Evolutionary conservation across 23 red algal species (phyloP).

Genomic region (Gracilaria gracilis): DNA sequence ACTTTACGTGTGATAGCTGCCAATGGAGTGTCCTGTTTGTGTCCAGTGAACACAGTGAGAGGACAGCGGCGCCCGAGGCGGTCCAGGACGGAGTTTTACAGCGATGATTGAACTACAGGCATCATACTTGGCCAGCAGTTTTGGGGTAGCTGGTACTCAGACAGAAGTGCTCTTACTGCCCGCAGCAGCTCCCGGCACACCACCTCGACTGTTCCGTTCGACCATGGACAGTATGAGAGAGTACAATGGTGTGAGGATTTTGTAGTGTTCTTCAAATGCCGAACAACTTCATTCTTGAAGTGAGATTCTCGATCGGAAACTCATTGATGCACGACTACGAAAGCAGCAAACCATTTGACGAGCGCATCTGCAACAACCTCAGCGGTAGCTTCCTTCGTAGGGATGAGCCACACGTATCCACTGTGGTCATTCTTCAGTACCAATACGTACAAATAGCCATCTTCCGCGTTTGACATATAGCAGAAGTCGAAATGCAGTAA

Average conservation of each 20-base stretch:
- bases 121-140: too few relatives aligned
- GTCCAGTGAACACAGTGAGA: slow-evolving; percentile 43
- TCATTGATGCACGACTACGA: background rate
- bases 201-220: background rate
- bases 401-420: background rate
- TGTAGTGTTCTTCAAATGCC: too few relatives aligned
- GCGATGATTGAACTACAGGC: background rate
- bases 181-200: background rate
- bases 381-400: background rate
- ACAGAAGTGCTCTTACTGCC: background rate
- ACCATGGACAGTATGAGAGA: slow-evolving; percentile 3
- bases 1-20: background rate
- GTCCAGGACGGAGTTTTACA: slow-evolving; percentile 39
- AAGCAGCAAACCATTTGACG: slow-evolving; percentile 11
- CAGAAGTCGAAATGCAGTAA: too few relatives aligned
- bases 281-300: too few relatives aligned
- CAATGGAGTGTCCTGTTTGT: background rate
- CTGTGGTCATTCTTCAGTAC: slow-evolving; percentile 27
- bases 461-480: too few relatives aligned
- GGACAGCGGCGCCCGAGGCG: slow-evolving; percentile 17
- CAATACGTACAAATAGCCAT: too few relatives aligned
- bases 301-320: background rate
- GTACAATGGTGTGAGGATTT: slow-evolving; percentile 15
- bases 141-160: background rate
- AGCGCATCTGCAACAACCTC: background rate